Evolutionary conservation across 768 basidiomycete species (phyloP).

Genomic region (Lactarius sanguifluus): DNA sequence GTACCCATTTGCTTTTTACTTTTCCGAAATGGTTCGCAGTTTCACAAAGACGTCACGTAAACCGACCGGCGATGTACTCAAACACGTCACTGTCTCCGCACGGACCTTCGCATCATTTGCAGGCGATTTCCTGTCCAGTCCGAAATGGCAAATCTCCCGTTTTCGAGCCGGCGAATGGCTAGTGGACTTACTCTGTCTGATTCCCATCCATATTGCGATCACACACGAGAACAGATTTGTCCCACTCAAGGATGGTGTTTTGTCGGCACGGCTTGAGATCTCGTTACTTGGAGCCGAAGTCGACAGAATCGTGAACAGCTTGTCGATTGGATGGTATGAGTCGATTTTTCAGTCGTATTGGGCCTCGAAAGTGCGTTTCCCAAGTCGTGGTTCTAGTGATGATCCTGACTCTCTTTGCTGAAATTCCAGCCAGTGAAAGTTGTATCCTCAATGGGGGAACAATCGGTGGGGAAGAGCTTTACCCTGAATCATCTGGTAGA

Average conservation of each 20-base stretch:
- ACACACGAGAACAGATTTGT: conserved; percentile 60
- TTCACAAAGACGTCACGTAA: conserved; percentile 55
- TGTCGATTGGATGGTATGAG: conserved; percentile 67
- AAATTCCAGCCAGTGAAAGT: conserved; percentile 55
- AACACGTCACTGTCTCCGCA: conserved; percentile 39
- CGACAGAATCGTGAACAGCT: conserved; percentile 51
- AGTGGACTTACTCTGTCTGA: conserved; percentile 57
- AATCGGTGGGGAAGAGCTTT: conserved; percentile 63
- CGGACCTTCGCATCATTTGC: conserved; percentile 36
- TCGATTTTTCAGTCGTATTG: conserved; percentile 63
- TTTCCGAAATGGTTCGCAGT: conserved; percentile 42
- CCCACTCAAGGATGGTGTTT: conserved; percentile 59
- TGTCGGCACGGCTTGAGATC: conserved; percentile 50
- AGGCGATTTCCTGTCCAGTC: conserved; percentile 6
- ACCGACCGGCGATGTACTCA: conserved; percentile 48
- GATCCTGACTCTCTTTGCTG: not conserved
- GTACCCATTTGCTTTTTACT: conserved; percentile 43
- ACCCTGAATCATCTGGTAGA: conserved; percentile 62
- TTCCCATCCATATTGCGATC: conserved; percentile 63
- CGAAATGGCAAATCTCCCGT: conserved; percentile 36
- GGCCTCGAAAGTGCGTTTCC: conserved; percentile 47
- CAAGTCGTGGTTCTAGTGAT: fast-evolving
- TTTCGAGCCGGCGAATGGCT: conserved; percentile 61
- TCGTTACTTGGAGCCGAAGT: conserved; percentile 61
- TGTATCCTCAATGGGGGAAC: conserved; percentile 69